phyloP scores from a whole-genome alignment of 2,329 filamentous ascomycete species.

The Ophiocordyceps camponoti-saundersi region DNA sequence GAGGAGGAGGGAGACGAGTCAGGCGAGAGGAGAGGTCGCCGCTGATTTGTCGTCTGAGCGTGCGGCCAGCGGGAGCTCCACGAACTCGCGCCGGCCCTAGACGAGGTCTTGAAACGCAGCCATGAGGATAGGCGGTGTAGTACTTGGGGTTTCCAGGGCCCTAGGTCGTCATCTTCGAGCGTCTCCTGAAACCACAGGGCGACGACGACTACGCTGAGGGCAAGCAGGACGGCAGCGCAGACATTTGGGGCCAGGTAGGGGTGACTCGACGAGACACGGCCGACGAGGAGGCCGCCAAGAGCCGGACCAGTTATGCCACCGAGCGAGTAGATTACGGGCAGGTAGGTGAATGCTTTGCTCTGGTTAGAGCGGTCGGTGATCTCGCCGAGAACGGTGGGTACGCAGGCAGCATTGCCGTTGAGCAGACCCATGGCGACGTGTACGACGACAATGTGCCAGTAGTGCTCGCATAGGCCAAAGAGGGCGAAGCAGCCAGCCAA shows the following conservation, averaged over 20 bases:
- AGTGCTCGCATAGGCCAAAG: slow-evolving; percentile 71
- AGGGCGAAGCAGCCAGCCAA: slow-evolving; percentile 66
- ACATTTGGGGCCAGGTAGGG: slow-evolving; percentile 81
- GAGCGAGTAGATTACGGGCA: slow-evolving; percentile 90
- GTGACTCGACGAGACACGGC: slow-evolving; percentile 34
- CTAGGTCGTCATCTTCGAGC: slow-evolving; percentile 14
- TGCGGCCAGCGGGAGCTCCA: slow-evolving; percentile 23
- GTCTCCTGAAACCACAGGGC: slow-evolving; percentile 80
- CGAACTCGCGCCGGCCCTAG: slow-evolving; percentile 9
- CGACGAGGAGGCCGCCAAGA: slow-evolving; percentile 71
- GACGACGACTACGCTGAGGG: slow-evolving; percentile 55
- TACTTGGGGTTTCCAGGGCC: slow-evolving; percentile 16
- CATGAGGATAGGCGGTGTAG: slow-evolving; percentile 13
- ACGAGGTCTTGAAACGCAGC: slow-evolving; percentile 6
- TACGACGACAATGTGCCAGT: slow-evolving; percentile 73
- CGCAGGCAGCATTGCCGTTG: slow-evolving; percentile 88
- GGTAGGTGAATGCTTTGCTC: slow-evolving; percentile 79
- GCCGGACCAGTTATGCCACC: slow-evolving; percentile 87
- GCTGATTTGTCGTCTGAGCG: slow-evolving; percentile 2
- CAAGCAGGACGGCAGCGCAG: slow-evolving; percentile 54
- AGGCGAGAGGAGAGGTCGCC: slow-evolving; percentile 13
- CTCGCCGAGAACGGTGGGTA: slow-evolving; percentile 86
- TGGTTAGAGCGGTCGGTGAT: slow-evolving; percentile 93
- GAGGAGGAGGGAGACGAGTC: slow-evolving; percentile 8
- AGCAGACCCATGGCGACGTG: slow-evolving; percentile 83